Evolutionary conservation across 768 basidiomycete species (phyloP).

Genomic region (Dioszegia aurantiaca): DNA sequence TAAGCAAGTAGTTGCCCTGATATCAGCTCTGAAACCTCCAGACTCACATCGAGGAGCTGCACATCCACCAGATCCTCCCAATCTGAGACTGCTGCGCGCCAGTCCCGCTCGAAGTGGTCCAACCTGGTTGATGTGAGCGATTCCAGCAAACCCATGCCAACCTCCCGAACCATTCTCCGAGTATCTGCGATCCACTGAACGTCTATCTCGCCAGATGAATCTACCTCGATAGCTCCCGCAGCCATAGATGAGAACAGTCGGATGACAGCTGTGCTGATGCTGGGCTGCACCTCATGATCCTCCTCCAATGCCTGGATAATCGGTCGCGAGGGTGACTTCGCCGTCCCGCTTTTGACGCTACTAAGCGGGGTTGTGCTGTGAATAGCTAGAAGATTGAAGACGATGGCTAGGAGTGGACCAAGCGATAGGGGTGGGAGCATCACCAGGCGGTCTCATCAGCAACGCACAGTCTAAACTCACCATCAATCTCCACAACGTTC

Average conservation of each 20-base stretch:
- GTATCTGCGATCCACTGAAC: constrained; percentile 56
- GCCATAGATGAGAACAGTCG: constrained; percentile 70
- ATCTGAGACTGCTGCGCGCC: constrained; percentile 71
- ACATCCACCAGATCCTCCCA: constrained; percentile 67
- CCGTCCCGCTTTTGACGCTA: constrained; percentile 2
- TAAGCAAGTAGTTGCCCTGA: constrained; percentile 73
- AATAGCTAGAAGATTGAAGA: constrained; percentile 72
- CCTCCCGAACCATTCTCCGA: constrained; percentile 61
- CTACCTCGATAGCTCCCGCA: constrained; percentile 11
- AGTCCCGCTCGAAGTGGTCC: constrained; percentile 62
- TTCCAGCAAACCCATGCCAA: constrained; percentile 73
- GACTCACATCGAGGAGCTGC: constrained; percentile 63
- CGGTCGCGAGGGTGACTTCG: constrained; percentile 11
- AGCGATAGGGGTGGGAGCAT: constrained; percentile 60
- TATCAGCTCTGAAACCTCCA: background rate
- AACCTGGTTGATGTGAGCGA: constrained; percentile 58
- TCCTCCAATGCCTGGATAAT: constrained; percentile 64
- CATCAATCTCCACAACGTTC: constrained; percentile 70
- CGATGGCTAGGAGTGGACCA: constrained; percentile 62
- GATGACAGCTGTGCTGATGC: constrained; percentile 68
- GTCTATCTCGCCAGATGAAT: constrained; percentile 22
- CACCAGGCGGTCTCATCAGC: constrained; percentile 63
- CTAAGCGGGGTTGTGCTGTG: constrained; percentile 32
- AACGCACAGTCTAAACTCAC: constrained; percentile 53
- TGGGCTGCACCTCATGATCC: constrained; percentile 67